Conservation (phyloP, 257 asterid genomes). For the Fraxinus quadrangulata region DNA sequence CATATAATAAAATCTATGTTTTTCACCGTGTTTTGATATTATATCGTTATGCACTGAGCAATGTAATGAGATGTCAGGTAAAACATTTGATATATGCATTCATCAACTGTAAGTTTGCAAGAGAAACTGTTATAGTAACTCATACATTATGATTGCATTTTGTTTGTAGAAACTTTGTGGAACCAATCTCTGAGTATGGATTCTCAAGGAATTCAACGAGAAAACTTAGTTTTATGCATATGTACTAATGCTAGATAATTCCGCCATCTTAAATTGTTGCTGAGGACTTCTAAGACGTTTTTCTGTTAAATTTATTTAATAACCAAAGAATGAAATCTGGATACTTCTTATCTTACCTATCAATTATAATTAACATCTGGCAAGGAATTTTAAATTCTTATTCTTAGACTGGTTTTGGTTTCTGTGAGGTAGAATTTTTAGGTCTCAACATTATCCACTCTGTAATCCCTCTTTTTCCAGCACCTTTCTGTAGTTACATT, state of each 20-base stretch:
- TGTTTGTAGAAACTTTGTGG: not conserved
- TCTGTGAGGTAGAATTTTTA: too few species aligned
- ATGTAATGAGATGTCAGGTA: not conserved
- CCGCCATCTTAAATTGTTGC: not conserved
- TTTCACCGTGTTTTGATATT: not conserved
- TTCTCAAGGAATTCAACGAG: not conserved
- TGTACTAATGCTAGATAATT: not conserved
- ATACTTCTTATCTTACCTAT: constrained; percentile 2
- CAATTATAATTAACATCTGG: too few species aligned
- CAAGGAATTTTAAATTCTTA: too few species aligned
- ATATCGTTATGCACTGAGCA: not conserved
- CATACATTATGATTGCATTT: not conserved
- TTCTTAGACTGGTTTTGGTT: too few species aligned
- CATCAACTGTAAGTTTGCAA: not conserved
- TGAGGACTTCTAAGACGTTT: not conserved
- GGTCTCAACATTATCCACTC: not conserved
- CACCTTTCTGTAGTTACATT: not conserved
- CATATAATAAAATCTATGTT: not conserved
- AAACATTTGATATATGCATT: not conserved
- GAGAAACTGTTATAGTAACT: not conserved
- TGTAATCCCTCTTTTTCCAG: not conserved
- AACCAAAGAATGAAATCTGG: not conserved
- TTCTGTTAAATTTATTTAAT: not conserved
- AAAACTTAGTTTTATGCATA: not conserved
- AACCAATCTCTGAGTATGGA: not conserved